Evolutionary conservation across 2,329 filamentous ascomycete genomes (phyloP).

Genomic region (Apiospora saccharicola): DNA sequence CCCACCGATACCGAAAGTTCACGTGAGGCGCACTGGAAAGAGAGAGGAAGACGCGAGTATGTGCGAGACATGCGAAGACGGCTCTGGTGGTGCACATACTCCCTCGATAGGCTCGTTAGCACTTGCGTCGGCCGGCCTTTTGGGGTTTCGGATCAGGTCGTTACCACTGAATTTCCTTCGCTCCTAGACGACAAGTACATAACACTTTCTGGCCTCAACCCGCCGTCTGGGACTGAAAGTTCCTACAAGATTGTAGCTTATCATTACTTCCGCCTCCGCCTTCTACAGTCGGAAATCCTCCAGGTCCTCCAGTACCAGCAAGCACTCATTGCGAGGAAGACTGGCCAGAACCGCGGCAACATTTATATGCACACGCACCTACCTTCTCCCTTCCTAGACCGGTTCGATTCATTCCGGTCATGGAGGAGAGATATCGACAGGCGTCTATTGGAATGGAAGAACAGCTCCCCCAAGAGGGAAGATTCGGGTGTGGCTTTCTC

Average conservation of each 20-base stretch:
- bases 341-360: slow-evolving; percentile 69
- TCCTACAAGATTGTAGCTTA: slow-evolving; percentile 92
- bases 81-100: slow-evolving; percentile 98
- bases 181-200: slow-evolving; percentile 88
- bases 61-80: slow-evolving; percentile 84
- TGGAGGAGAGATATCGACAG: slow-evolving; percentile 91
- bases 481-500: slow-evolving; percentile 91
- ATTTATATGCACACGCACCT: slow-evolving; percentile 80
- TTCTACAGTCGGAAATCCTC: slow-evolving; percentile 93
- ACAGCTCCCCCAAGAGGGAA: slow-evolving; percentile 75
- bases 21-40: slow-evolving; percentile 49
- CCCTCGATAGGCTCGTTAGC: slow-evolving; percentile 91
- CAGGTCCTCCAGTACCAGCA: slow-evolving; percentile 94
- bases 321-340: slow-evolving; percentile 76
- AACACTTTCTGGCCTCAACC: slow-evolving; percentile 76
- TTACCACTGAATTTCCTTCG: slow-evolving; percentile 94
- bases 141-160: slow-evolving; percentile 93
- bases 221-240: slow-evolving; percentile 67
- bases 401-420: slow-evolving; percentile 83
- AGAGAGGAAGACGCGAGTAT: slow-evolving; percentile 79
- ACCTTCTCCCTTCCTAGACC: slow-evolving; percentile 83
- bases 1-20: slow-evolving; percentile 38
- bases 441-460: slow-evolving; percentile 86
- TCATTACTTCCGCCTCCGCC: slow-evolving; percentile 88
- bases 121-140: slow-evolving; percentile 93